Base-by-base conservation (phyloP, 192 early-diverging fungal genomes). In the Coemansia sp. region DNA sequence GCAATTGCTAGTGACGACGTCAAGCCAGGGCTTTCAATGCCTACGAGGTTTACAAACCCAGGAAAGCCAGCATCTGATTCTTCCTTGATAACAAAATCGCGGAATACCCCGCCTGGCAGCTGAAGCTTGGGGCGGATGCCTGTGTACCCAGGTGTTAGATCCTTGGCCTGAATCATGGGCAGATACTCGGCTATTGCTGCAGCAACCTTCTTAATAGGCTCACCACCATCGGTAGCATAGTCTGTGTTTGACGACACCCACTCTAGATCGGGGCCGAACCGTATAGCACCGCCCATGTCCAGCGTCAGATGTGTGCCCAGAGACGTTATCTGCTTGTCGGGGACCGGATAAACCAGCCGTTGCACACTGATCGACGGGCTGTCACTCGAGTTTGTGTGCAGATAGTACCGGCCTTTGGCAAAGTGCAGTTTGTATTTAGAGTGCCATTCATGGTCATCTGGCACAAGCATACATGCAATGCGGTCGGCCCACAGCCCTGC, bases 61-160 rank as follows among this genome's bases (percentile, higher is more conserved):
- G 74, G 60, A 27, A 85, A 70, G 0, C 78, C 85, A 27, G 68
- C 62, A 1, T 65, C 66, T 1, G 52, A 49, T 67, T 88, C 87
- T 22, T 88, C 81, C 14, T 85, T 70, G 37, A 95, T 86, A 6
- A 87, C 68, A 81, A 94, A 95, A 62, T 95, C 93, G 52, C 78
- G 76, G 62, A 92, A 91, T 4, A 81, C 69, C 29, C 85, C 89
- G 24, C 86, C 90, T 0, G 88, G 89, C 1, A 78, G 81, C 32
- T 88, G 82, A 6, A 95, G 82, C 71, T 95, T 95, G 5, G 93
- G 92, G 57, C 93, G 88, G 16, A 94, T 91, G 18, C 93, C 93
- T 3, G 88, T 72, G 62, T 94, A 93, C 48, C 88, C 92, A 3
- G 82, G 80, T 26, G 74, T 69, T 16, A 95, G 69, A n/a, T 88